Base-by-base conservation (phyloP, 257 asterid species). In the Prunella vulgaris region DNA sequence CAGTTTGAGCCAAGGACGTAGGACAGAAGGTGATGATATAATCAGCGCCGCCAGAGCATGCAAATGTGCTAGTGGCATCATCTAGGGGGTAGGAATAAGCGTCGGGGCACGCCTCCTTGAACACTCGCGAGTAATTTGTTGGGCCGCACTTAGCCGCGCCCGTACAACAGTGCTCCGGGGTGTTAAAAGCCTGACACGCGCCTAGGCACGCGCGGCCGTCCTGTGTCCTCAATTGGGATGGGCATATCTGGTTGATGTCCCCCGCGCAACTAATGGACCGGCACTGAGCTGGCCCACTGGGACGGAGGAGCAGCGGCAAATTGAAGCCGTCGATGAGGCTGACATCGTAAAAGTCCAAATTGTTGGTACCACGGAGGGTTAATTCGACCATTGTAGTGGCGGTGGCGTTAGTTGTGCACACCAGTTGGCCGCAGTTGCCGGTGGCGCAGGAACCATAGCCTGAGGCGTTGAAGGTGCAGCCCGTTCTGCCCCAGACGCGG, bases 281-380 rank as follows among this genome's bases (percentile, higher is more conserved):
- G 44, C 96, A 89, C 27, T 75, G 64, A 37, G 9, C 37, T 32
- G 37, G 6, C 7, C 3, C 28, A 25, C 28, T 25, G 28, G 62
- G 86, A 18, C 79, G 87, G 2, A 87, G 87, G 51, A 81, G 8
- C 68, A 89, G 57, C 5, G 92, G 96, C 38, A 89, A 67, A 68
- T 89, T 89, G 87, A 76, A 88, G 7, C 92, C 95, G 27, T 86
- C 82, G 3, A 84, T 86, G 10, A 86, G 83, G 73, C 95, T 86
- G 49, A 86, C 92, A 58, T 88, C 90, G 64, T 84, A 85, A 58
- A 84, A 89, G 76, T 85, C 90, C 82, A 77, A 0, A 14, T 5
- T 78, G 8, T 84, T 65, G 38, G 82, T 0, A 18, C 28, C 5
- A 6, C 86, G 84, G 66, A 85, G 89, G 0, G 85, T 73, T 80